Evolutionary conservation across 306 rosid genomes (phyloP), one percentile per base, ranked within the genome.

Genomic region (Prunus armeniaca): DNA sequence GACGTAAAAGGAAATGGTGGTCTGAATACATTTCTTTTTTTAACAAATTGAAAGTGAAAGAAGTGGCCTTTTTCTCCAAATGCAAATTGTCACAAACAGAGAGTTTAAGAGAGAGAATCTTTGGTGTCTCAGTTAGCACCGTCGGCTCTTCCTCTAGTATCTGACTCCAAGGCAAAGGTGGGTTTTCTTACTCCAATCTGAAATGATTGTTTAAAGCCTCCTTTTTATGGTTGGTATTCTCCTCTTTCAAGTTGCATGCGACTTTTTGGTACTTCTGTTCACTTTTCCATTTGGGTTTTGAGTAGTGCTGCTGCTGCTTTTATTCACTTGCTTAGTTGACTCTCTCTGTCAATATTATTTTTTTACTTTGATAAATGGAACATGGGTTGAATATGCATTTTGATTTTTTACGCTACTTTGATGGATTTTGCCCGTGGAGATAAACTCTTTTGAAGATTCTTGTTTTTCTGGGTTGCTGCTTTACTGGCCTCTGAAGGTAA

Each of bases 91-190:
- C 56, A 41, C 3, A 18, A n/a, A 51, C 3, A 46, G 57, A 15
- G 57, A 60, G 20, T 34, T 38, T 20, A 30, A 76, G 27, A 71
- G 43, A 76, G 49, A 60, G 88, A 78, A 72, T 74, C 78, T 80
- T 63, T 69, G 27, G 32, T 55, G 60, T 61, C 70, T 76, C 47
- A 67, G 63, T 56, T 11, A 15, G n/a, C 82, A 34, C 63, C 62
- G 68, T 71, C 65, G 5, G 34, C 47, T 25, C 47, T 73, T 30
- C 19, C 49, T 5, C 30, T 30, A 9, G 19, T 52, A 64, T 54
- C 75, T 41, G 17, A 64, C 75, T 82, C 76, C 86, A 71, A 70
- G 70, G 86, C 86, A 65, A 73, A 66, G 85, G 83, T 81, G 54
- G 74, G 75, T 80, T 80, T 45, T 64, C 5, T 71, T 49, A 50